These are phyloP conservation scores for Alternaria ventricosa DNA, from an alignment of 2,329 filamentous ascomycete species.

Conservation along the genomic window DNA sequence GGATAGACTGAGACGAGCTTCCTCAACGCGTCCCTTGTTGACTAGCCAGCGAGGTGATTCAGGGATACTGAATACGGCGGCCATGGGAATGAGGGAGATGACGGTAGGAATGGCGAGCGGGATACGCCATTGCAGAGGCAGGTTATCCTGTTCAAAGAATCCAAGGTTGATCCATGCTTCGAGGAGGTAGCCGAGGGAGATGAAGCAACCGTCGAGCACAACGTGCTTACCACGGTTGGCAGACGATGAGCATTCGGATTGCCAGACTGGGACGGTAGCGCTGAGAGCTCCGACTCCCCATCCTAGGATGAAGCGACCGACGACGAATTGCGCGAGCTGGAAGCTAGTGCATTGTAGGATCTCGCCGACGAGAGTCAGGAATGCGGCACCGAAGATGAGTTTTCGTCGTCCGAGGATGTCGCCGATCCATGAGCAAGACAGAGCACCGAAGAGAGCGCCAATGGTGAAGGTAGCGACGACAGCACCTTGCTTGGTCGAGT, in stretches of 20 bases:
- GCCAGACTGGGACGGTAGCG: slow-evolving; percentile 57
- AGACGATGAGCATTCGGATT: slow-evolving; percentile 49
- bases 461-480: slow-evolving; percentile 56
- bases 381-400: slow-evolving; percentile 52
- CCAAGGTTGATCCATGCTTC: slow-evolving; percentile 59
- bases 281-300: slow-evolving; percentile 53
- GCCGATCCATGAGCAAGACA: slow-evolving; percentile 55
- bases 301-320: slow-evolving; percentile 55
- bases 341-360: slow-evolving; percentile 55
- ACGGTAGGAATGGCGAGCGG: slow-evolving; percentile 72
- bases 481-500: slow-evolving; percentile 55
- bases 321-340: slow-evolving; percentile 54
- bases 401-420: slow-evolving; percentile 55
- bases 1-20: slow-evolving; percentile 60
- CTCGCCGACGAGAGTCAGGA: slow-evolving; percentile 53
- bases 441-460: slow-evolving; percentile 55
- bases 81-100: slow-evolving; percentile 59
- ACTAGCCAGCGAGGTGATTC: slow-evolving; percentile 73
- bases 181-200: slow-evolving; percentile 54
- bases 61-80: slow-evolving; percentile 69
- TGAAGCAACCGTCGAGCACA: slow-evolving; percentile 55
- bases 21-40: slow-evolving; percentile 70
- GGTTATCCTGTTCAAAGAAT: slow-evolving; percentile 65
- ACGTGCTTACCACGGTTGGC: slow-evolving; percentile 51
- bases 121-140: slow-evolving; percentile 69